Evolutionary conservation across 1,139 yeast genomes (phyloP).

Genomic region (Zygoascus sp.): DNA sequence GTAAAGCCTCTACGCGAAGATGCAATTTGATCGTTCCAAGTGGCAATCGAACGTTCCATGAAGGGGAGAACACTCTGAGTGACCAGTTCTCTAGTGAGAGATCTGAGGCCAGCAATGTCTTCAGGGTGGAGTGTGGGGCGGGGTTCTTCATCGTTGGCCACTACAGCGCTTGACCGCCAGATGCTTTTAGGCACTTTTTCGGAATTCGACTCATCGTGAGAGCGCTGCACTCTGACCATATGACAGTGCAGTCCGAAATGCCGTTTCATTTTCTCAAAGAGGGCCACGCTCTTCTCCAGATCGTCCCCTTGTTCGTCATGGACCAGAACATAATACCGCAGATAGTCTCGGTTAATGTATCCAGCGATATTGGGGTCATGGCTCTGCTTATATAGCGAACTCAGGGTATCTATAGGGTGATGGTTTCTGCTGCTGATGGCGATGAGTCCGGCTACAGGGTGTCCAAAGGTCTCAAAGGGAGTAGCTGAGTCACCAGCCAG

Average conservation of each 20-base stretch:
- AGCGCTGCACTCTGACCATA: slow-evolving; percentile 27
- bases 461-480: slow-evolving; percentile 85
- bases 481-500: slow-evolving; percentile 40
- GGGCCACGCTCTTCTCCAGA: slow-evolving; percentile 29
- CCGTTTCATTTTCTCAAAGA: slow-evolving; percentile 36
- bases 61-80: slow-evolving; percentile 62
- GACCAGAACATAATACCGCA: slow-evolving; percentile 37
- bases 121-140: slow-evolving; percentile 30
- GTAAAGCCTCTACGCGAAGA: slow-evolving; percentile 69
- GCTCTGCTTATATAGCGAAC: slow-evolving; percentile 33
- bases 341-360: slow-evolving; percentile 36
- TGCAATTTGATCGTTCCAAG: slow-evolving; percentile 75
- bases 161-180: background rate
- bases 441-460: slow-evolving; percentile 76
- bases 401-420: slow-evolving; percentile 50
- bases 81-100: slow-evolving; percentile 50
- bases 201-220: background rate
- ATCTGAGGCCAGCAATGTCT: slow-evolving; percentile 42
- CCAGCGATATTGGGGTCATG: slow-evolving; percentile 32
- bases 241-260: slow-evolving; percentile 37
- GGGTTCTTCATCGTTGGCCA: background rate
- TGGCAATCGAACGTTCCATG: slow-evolving; percentile 66
- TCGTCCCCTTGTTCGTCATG: slow-evolving; percentile 37
- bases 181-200: slow-evolving; percentile 6
- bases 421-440: slow-evolving; percentile 48